These are phyloP conservation scores for Coleophoma cylindrospora DNA, from an alignment of 2,329 filamentous ascomycete species.

Conservation along the genomic window DNA sequence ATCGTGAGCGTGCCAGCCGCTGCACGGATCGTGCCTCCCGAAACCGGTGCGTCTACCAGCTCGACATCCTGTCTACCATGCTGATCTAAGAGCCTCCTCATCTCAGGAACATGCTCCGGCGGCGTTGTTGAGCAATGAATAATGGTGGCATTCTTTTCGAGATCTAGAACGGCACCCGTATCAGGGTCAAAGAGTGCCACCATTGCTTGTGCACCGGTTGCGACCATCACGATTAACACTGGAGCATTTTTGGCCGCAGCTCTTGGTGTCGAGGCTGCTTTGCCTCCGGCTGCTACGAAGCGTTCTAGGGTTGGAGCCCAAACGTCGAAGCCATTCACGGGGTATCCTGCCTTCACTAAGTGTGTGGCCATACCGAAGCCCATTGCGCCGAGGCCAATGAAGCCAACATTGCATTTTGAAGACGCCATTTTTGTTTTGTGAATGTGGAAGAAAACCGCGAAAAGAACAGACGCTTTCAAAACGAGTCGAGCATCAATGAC, in stretches of 20 bases:
- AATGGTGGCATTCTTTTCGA: conserved; percentile 51
- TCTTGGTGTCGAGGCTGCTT: conserved; percentile 50
- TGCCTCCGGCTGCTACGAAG: conserved; percentile 59
- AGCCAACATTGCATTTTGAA: conserved; percentile 11
- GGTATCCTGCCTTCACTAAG: conserved; percentile 61
- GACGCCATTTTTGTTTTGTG: not conserved
- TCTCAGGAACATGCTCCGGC: conserved; percentile 56
- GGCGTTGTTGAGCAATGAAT: conserved; percentile 69
- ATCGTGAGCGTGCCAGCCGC: conserved; percentile 70
- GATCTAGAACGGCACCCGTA: conserved; percentile 40
- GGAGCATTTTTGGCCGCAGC: conserved; percentile 54
- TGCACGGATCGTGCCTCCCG: conserved; percentile 63
- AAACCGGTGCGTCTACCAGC: conserved; percentile 69
- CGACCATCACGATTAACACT: conserved; percentile 71
- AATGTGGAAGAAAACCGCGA: not conserved
- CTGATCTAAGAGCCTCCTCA: conserved; percentile 50
- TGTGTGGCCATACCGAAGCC: conserved; percentile 78
- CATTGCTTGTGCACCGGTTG: conserved; percentile 65
- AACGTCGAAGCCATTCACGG: conserved; percentile 68
- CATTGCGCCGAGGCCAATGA: conserved; percentile 68
- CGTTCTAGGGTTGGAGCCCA: conserved; percentile 61
- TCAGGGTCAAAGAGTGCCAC: conserved; percentile 57
- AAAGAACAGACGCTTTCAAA: too few species aligned
- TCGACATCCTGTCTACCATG: conserved; percentile 56
- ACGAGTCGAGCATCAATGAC: too few species aligned